Evolutionary conservation across 164 flowering plant species (phyloP), one percentile per base, ranked within the genome.

Genomic region (Nelumbo lutea): DNA sequence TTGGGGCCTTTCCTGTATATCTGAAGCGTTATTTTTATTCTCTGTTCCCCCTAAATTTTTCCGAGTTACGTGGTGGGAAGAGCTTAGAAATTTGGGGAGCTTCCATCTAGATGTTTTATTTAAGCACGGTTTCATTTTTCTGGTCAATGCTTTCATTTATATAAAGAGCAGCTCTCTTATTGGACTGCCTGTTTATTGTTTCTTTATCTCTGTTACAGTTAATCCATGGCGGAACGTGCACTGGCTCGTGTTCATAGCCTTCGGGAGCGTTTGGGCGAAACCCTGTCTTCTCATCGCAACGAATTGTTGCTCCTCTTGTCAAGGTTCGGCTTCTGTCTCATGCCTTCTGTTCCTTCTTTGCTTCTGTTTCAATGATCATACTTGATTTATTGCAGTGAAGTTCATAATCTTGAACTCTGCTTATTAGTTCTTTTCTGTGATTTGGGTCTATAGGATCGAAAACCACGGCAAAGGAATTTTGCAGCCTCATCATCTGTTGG

Each of bases 171-270:
- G 27, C 27, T 27, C 27, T 27, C 27, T 27, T 27, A 27, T 27
- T 27, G 27, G 27, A 27, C 27, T 27, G 27, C 27, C 27, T 27
- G 27, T 53, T 53, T 14, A 11, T 53, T 13, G 14, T 15, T 53
- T 2, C 15, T 53, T 14, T 53, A 1, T 53, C 13, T 53, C n/a
- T 53, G 57, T 53, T 53, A 4, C 3, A 53, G 57, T 2, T 53
- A 46, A 39, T 41, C 53, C 46, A 72, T 67, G 76, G 73, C 70
- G 27, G 80, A 73, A 45, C 77, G 66, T 67, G 80, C 73, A 5
- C 71, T 88, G 66, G 84, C 88, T 42, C 85, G 93, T 13, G 87
- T 83, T 65, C 90, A 83, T 62, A 88, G 86, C 76, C 84, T 87
- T 57, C 80, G 83, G 41, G 87, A 87, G 72, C 87, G 89, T 5